Conservation (phyloP, 2,329 filamentous ascomycete species). For the Chaetomiaceae sp. region DNA sequence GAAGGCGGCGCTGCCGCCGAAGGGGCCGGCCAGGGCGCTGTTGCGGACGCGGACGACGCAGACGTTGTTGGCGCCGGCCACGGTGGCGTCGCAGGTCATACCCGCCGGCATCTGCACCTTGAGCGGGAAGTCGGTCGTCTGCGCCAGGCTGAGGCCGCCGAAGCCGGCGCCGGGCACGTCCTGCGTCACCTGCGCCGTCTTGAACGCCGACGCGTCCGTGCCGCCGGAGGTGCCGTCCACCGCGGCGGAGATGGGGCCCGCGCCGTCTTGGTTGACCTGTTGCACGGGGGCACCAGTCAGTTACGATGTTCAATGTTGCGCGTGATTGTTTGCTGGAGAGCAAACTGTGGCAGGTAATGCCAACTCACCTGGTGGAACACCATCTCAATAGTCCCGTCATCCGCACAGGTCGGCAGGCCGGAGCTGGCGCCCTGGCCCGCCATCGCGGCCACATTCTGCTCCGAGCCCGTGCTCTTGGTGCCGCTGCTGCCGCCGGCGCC, state of each 20-base stretch:
- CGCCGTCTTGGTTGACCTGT: constrained; percentile 62
- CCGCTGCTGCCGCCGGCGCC: constrained; percentile 26
- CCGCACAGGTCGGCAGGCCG: constrained; percentile 55
- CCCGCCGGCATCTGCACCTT: constrained; percentile 60
- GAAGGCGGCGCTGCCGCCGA: constrained; percentile 61
- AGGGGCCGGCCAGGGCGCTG: constrained; percentile 55
- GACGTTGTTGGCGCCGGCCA: constrained; percentile 54
- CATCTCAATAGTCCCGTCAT: constrained; percentile 56
- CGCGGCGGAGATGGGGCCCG: constrained; percentile 54
- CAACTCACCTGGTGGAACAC: constrained; percentile 51
- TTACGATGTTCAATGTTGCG: no score
- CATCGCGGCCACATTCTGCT: constrained; percentile 48
- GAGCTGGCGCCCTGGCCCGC: constrained; percentile 46
- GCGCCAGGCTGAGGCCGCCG: constrained; percentile 51
- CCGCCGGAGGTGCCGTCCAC: constrained; percentile 60
- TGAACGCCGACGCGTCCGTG: constrained; percentile 53
- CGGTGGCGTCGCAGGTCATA: constrained; percentile 58
- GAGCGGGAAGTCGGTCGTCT: constrained; percentile 58
- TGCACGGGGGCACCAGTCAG: not conserved
- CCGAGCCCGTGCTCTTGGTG: constrained; percentile 36
- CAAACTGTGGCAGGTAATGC: no score
- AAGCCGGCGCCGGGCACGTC: constrained; percentile 55
- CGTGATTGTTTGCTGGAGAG: no score
- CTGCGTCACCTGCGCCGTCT: constrained; percentile 51
- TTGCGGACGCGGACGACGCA: constrained; percentile 62